A percentile compares a stretch with the other conserved stretches of the same genome.
phyloP scores from a whole-genome alignment of 1,284 basidiomycete species.

The Gastroboletus turbinatus region DNA sequence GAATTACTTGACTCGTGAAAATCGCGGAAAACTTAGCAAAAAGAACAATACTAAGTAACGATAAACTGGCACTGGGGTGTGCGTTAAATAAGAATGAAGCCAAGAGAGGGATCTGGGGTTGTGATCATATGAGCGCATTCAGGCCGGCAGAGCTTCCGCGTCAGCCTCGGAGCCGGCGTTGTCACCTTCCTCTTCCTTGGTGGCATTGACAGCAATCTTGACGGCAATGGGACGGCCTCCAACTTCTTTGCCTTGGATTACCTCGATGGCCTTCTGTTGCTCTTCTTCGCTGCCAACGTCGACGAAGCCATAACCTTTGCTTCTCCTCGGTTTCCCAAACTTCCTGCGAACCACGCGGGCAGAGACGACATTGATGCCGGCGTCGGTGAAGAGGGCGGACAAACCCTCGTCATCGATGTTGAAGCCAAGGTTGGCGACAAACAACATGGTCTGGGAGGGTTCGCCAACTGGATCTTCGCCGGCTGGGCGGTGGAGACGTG shows the following conservation, averaged over 20 bases:
- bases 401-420: slow-evolving; percentile 81
- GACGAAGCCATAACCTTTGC: slow-evolving; percentile 94
- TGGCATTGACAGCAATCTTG: slow-evolving; percentile 81
- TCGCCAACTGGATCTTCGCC: slow-evolving; percentile 80
- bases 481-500: slow-evolving; percentile 59
- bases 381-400: slow-evolving; percentile 77
- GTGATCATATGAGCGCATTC: slow-evolving; percentile 17
- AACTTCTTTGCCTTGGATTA: slow-evolving; percentile 80
- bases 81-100: slow-evolving; percentile 35
- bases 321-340: slow-evolving; percentile 77
- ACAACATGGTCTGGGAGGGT: slow-evolving; percentile 82
- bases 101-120: slow-evolving; percentile 25
- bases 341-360: slow-evolving; percentile 86
- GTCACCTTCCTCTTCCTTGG: slow-evolving; percentile 43
- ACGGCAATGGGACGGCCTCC: slow-evolving; percentile 80
- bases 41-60: slow-evolving; percentile 37
- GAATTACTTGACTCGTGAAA: slow-evolving; percentile 37
- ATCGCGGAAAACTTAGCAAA: slow-evolving; percentile 36
- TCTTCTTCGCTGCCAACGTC: slow-evolving; percentile 83
- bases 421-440: slow-evolving; percentile 95
- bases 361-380: slow-evolving; percentile 74
- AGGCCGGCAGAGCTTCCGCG: slow-evolving; percentile 11
- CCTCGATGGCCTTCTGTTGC: slow-evolving; percentile 82
- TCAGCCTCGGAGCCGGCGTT: slow-evolving; percentile 22
- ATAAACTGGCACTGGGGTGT: slow-evolving; percentile 21